Base-by-base conservation (phyloP, 1,139 yeast genomes). In the Pichia sp. region DNA sequence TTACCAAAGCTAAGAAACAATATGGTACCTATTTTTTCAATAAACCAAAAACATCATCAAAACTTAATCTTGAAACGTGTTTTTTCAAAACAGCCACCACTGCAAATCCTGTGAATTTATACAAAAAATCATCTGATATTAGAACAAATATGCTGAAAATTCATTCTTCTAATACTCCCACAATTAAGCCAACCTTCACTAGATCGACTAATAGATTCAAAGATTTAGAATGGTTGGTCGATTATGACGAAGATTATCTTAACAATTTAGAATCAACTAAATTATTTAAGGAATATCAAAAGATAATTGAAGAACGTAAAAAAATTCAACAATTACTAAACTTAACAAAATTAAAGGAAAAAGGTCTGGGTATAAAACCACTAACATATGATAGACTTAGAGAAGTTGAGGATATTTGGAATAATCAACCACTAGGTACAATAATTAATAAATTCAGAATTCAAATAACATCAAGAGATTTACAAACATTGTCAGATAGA, bases 401-500 rank as follows among this genome's bases (percentile, higher is more conserved):
- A 0, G 60, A 67, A 45, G 75, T 81, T n/a, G 63, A 73, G 25
- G 59, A 61, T 7, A 64, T 70, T n/a, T 73, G 81, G 72, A 58
- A 61, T 3, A 22, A 47, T 19, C 45, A 52, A 18, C 64, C 67
- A 10, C 57, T 66, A 39, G 65, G 67, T 13, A 58, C 62, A n/a
- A 57, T 73, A 11, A 62, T 76, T 8, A 62, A 75, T 9, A 75
- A 73, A 11, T 76, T 72, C 45, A 74, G 72, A 58, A 70, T 93
- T 36, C 95, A 86, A 53, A 77, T 93, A 10, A 71, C 73, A 6
- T 77, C 78, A 0, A 70, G 79, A 46, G 99, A 93, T 66, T 67
- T 93, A 50, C 74, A 76, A 50, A 90, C 97, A 0, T 71, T 93
- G 39, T 71, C 76, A 10, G 88, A 84, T 53, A 76, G 85, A 1